Conservation (phyloP, 2,329 filamentous ascomycete species). For the Exophiala phaeomuriformis region DNA sequence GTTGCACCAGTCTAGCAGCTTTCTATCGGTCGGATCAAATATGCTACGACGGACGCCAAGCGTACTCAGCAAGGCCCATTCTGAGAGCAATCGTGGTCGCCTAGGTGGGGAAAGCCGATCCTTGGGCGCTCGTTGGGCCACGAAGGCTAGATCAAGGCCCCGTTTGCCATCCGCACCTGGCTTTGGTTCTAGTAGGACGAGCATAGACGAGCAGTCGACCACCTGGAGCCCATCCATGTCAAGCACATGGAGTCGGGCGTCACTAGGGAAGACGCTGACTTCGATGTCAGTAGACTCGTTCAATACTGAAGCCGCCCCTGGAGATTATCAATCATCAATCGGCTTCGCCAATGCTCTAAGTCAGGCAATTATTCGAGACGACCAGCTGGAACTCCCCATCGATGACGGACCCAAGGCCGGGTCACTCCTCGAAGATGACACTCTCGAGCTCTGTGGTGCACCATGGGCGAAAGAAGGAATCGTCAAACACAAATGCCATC, state of each 20-base stretch:
- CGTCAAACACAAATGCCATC: conserved; percentile 90
- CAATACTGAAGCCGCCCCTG: conserved; percentile 55
- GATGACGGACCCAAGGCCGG: conserved; percentile 55
- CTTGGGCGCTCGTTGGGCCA: conserved; percentile 65
- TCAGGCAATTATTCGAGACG: conserved; percentile 92
- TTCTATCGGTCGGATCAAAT: conserved; percentile 60
- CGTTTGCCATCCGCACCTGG: conserved; percentile 69
- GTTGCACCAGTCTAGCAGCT: conserved; percentile 41
- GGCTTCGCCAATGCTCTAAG: conserved; percentile 95
- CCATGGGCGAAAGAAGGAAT: conserved; percentile 98
- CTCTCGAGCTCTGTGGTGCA: conserved; percentile 81
- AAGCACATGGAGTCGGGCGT: conserved; percentile 95
- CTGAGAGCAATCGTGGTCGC: conserved; percentile 70
- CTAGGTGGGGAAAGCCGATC: conserved; percentile 54
- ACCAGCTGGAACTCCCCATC: conserved; percentile 51
- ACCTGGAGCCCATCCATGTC: conserved; percentile 86
- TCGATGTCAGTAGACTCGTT: conserved; percentile 91
- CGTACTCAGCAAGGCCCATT: conserved; percentile 85
- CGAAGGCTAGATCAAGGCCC: conserved; percentile 76
- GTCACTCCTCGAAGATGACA: conserved; percentile 82
- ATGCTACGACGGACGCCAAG: conserved; percentile 82
- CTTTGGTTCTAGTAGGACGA: conserved; percentile 84
- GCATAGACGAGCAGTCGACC: conserved; percentile 82
- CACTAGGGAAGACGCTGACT: conserved; percentile 79
- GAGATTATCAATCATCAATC: conserved; percentile 88